Evolutionary conservation across 2,329 filamentous ascomycete species (phyloP).

Genomic region (Aspergillus felis): DNA sequence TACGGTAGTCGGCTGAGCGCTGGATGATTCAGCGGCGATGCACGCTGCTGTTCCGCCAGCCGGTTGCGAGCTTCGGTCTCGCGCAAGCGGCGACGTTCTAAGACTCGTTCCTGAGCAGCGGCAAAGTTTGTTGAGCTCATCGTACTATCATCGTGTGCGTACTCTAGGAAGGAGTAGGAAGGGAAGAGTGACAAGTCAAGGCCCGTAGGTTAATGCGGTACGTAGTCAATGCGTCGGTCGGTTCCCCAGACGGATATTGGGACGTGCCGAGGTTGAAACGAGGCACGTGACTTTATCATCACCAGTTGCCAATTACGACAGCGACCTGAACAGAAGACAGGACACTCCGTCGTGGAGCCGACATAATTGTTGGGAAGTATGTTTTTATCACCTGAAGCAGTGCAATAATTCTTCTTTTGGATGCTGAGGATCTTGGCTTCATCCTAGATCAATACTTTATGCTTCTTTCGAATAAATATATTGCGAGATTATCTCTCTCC

Average conservation of each 20-base stretch:
- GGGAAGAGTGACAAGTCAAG: conserved; percentile 3
- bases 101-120: conserved; percentile 81
- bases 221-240: conserved; percentile 7
- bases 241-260: conserved; percentile 14
- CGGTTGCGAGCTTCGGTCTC: conserved; percentile 62
- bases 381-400: background rate
- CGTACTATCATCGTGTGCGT: conserved; percentile 32
- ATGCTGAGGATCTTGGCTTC: background rate
- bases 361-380: background rate
- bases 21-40: conserved; percentile 50
- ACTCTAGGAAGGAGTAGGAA: background rate
- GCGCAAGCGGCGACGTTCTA: conserved; percentile 72
- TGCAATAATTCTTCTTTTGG: background rate
- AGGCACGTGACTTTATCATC: conserved; percentile 10
- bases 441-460: background rate
- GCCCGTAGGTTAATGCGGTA: conserved; percentile 6
- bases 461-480: background rate
- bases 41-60: conserved; percentile 39
- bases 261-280: conserved; percentile 14
- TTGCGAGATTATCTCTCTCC: background rate
- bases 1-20: conserved; percentile 57
- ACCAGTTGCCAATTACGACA: background rate
- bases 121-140: conserved; percentile 70
- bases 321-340: background rate
- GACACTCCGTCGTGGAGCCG: background rate